Base-by-base conservation (phyloP, 2,329 filamentous ascomycete species). In the Lachnellula cervina region DNA sequence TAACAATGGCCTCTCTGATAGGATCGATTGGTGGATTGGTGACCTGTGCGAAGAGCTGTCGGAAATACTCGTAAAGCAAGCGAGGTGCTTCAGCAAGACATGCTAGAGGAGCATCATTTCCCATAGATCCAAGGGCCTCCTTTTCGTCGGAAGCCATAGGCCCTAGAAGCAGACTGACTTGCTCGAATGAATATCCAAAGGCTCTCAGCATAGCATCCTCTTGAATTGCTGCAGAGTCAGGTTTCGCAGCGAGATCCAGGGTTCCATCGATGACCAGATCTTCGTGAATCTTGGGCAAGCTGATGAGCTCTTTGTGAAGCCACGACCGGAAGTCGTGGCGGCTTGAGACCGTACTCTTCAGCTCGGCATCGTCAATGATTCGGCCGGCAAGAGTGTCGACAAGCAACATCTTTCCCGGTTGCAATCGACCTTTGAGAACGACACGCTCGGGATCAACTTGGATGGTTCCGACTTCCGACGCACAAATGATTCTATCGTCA, bases 111-210 rank as follows among this genome's bases (percentile, higher is more conserved):
- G 89, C 90, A 77, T 97, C 93, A 70, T 97, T 97, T 66, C 93
- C 93, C 93, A 97, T 97, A 57, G 93, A 97, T 42, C 93, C 93
- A 52, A 97, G 81, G 44, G 93, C 93, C 73, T 97, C 93, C 76
- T 97, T 97, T 58, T 95, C 96, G 68, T 97, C 93, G 23, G 91
- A 91, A 56, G 91, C 93, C 93, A 97, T 97, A 9, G 93, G 93
- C 17, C 88, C 93, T 51, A 97, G 83, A 38, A 97, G 80, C 70
- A 97, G 76, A 72, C 88, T 93, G 71, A 97, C 88, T 74, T 97
- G 93, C 77, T 97, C 93, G 60, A 96, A 87, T 6, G 93, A 95
- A 73, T 97, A 97, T 19, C 92, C 93, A 65, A 94, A 97, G 7
- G 92, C 89, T 66, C 88, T 86, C 45, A 97, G 77, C 48, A 91